Evolutionary conservation across 2,329 filamentous ascomycete genomes (phyloP).

Genomic region (Thielaviopsis ethacetica): DNA sequence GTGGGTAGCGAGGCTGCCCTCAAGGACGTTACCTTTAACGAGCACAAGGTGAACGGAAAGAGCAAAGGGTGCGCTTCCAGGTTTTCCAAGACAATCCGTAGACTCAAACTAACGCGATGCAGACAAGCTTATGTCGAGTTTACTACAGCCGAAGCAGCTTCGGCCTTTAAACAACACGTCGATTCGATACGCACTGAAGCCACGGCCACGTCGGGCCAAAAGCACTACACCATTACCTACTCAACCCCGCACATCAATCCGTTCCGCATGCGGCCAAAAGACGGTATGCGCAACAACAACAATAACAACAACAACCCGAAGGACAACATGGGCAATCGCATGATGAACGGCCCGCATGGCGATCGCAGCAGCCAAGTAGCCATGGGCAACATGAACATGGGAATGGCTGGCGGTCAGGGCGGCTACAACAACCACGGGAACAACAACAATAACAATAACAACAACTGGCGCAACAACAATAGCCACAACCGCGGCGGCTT

Average conservation of each 20-base stretch:
- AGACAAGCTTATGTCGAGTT: slow-evolving; percentile 77
- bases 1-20: slow-evolving; percentile 72
- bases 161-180: slow-evolving; percentile 67
- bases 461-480: slow-evolving; percentile 30
- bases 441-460: slow-evolving; percentile 35
- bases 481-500: slow-evolving; percentile 28
- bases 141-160: slow-evolving; percentile 64
- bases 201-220: slow-evolving; percentile 38
- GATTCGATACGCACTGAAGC: slow-evolving; percentile 40
- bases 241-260: slow-evolving; percentile 65
- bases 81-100: not conserved
- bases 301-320: not conserved
- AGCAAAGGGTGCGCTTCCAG: slow-evolving; percentile 65
- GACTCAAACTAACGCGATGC: not conserved
- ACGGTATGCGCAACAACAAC: slow-evolving; percentile 30
- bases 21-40: slow-evolving; percentile 88
- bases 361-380: slow-evolving; percentile 27
- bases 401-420: slow-evolving; percentile 20
- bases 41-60: slow-evolving; percentile 98
- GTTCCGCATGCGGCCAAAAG: slow-evolving; percentile 82
- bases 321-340: slow-evolving; percentile 27
- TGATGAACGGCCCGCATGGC: slow-evolving; percentile 40
- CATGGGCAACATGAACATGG: slow-evolving; percentile 25
- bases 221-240: slow-evolving; percentile 60
- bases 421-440: slow-evolving; percentile 29